Evolutionary conservation across 805 yeast genomes (phyloP).

Genomic region (Cephaloascus fragrans): DNA sequence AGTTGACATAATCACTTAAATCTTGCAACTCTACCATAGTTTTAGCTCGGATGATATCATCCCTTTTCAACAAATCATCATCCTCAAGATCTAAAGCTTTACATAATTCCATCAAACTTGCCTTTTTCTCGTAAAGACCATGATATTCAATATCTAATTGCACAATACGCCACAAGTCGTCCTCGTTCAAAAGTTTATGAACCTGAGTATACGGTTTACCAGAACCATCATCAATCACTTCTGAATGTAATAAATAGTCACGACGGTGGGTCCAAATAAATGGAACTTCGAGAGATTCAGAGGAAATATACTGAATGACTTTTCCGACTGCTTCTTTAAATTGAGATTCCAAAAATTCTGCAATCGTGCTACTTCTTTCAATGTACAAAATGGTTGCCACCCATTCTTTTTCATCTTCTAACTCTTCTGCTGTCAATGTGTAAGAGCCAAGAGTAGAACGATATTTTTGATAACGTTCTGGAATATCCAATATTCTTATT

Average conservation of each 20-base stretch:
- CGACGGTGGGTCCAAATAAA: conserved; percentile 93
- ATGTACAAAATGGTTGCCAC: conserved; percentile 51
- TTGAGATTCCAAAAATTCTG: conserved; percentile 31
- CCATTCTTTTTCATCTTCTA: conserved; percentile 71
- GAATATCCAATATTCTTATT: conserved; percentile 79
- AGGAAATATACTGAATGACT: conserved; percentile 61
- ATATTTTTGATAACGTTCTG: conserved; percentile 82
- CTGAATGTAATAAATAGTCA: conserved; percentile 65
- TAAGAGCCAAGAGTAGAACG: conserved; percentile 60
- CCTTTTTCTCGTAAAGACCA: conserved; percentile 66
- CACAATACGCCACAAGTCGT: conserved; percentile 88
- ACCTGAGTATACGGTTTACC: conserved; percentile 19
- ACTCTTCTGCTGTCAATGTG: conserved; percentile 61
- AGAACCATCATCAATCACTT: conserved; percentile 32
- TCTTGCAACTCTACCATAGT: conserved; percentile 80
- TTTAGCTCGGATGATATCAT: conserved; percentile 44
- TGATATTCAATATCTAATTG: conserved; percentile 84
- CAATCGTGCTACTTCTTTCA: conserved; percentile 41
- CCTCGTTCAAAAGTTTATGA: conserved; percentile 54
- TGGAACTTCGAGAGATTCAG: conserved; percentile 84
- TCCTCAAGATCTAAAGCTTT: conserved; percentile 48
- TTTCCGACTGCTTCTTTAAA: conserved; percentile 63
- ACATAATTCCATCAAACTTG: conserved; percentile 46
- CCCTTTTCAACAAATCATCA: conserved; percentile 39
- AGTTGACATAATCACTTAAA: conserved; percentile 71